A percentile compares a stretch with the other conserved stretches of the same genome.
Conservation (phyloP, 106 monocot species). For the Ottelia alismoides region DNA sequence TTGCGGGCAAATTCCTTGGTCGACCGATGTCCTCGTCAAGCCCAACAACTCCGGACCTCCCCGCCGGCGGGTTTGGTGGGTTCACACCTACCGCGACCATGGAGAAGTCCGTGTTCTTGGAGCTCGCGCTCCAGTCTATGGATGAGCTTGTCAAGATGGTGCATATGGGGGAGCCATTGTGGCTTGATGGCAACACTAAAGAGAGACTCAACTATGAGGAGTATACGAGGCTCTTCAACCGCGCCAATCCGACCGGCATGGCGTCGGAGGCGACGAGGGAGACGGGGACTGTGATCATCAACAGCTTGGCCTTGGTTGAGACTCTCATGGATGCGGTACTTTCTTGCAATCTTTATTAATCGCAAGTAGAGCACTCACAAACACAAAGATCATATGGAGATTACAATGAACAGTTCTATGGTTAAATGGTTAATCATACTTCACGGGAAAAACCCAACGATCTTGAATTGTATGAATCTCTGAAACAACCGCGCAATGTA, state of each 20-base stretch:
- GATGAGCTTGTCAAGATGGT: slow-evolving; percentile 88
- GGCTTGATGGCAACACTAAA: slow-evolving; percentile 27
- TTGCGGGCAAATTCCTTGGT: slow-evolving; percentile 53
- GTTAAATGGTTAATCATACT: no score
- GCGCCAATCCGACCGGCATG: slow-evolving; percentile 35
- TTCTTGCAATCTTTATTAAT: no score
- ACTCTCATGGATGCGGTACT: slow-evolving; percentile 90
- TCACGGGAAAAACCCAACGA: no score
- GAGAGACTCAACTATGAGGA: slow-evolving; percentile 54
- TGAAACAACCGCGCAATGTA: no score
- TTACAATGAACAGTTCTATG: no score
- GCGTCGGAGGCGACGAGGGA: slow-evolving; percentile 74
- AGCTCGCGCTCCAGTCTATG: slow-evolving; percentile 66
- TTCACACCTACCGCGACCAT: slow-evolving; percentile 31
- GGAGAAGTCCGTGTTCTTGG: slow-evolving; percentile 48
- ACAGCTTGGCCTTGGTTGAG: slow-evolving; percentile 61
- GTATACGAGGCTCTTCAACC: slow-evolving; percentile 33
- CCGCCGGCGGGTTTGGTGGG: slow-evolving; percentile 50
- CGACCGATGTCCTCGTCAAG: slow-evolving; percentile 12
- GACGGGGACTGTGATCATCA: slow-evolving; percentile 56
- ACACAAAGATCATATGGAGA: no score
- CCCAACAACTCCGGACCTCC: slow-evolving; percentile 28
- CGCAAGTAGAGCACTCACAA: no score
- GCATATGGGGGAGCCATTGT: slow-evolving; percentile 59
- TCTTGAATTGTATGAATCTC: no score